Percentiles rank a stretch among this genome's conserved stretches.
Evolutionary conservation across 169 alveolate genomes (phyloP).

Genomic region (Perkinsus olseni): DNA sequence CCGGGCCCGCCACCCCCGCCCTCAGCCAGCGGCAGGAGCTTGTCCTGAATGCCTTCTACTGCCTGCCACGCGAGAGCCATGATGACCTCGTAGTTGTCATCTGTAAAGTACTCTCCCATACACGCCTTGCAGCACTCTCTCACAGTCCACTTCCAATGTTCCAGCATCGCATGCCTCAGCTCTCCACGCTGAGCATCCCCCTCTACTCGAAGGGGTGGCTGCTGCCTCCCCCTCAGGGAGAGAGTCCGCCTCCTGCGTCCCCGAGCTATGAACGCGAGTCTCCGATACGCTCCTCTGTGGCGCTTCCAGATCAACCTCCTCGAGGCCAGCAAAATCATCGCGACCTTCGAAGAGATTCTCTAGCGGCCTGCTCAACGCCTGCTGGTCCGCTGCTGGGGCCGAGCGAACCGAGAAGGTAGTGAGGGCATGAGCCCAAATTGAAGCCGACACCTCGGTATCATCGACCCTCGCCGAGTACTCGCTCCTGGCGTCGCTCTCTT

Average conservation of each 20-base stretch:
- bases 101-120: not conserved
- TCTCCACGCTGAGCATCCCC: not conserved
- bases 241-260: not conserved
- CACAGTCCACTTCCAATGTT: not conserved
- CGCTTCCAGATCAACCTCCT: not conserved
- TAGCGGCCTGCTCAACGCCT: not conserved
- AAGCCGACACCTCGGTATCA: not conserved
- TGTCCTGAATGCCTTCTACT: not conserved
- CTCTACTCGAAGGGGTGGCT: not conserved
- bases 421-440: not conserved
- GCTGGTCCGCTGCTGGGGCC: not conserved
- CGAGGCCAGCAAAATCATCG: not conserved
- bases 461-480: not conserved
- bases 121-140: not conserved
- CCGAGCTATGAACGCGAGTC: not conserved
- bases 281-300: too few relatives aligned
- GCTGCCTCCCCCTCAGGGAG: not conserved
- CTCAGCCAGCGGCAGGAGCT: not conserved
- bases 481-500: not conserved
- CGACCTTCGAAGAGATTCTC: not conserved
- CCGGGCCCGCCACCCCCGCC: too few relatives aligned
- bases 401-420: not conserved
- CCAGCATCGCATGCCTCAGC: not conserved
- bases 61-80: not conserved
- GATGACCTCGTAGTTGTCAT: not conserved